A percentile compares a stretch with the other conserved stretches of the same genome.
Conservation (phyloP, 2,329 filamentous ascomycete species). For the Aspergillus novofumigatus region DNA sequence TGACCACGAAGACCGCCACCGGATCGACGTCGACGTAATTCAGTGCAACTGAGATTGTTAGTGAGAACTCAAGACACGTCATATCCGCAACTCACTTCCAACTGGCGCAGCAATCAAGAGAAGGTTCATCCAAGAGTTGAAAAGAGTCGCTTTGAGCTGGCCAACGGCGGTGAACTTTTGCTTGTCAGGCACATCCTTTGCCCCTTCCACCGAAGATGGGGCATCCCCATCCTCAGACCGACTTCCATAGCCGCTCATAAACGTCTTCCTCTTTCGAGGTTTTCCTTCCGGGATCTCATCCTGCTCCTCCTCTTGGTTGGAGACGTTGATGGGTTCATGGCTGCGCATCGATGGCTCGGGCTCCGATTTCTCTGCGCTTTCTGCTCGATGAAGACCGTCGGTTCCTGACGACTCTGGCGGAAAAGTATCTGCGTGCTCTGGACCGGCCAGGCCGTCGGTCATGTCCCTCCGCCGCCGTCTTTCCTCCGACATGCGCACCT, state of each 20-base stretch:
- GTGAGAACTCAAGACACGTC: background rate
- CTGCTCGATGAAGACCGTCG: constrained; percentile 11
- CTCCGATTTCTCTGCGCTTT: constrained; percentile 10
- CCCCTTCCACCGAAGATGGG: constrained; percentile 4
- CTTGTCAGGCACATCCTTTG: constrained; percentile 17
- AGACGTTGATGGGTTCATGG: constrained; percentile 29
- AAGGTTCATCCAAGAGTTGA: constrained; percentile 84
- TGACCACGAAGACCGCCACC: constrained; percentile 74
- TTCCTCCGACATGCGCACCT: constrained; percentile 21
- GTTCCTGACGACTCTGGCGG: constrained; percentile 22
- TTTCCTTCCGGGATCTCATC: constrained; percentile 8
- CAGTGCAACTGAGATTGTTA: constrained; percentile 51
- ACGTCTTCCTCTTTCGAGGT: constrained; percentile 25
- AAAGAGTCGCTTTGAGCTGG: constrained; percentile 61
- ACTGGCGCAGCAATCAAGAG: constrained; percentile 72
- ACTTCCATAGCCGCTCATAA: constrained; percentile 17
- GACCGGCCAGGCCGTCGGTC: constrained; percentile 19
- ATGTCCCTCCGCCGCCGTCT: constrained; percentile 21
- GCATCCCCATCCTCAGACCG: constrained; percentile 10
- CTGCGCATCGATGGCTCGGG: constrained; percentile 25
- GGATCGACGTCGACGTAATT: constrained; percentile 60
- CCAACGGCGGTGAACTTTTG: constrained; percentile 36
- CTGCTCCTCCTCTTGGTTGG: constrained; percentile 14
- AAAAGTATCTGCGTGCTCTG: constrained; percentile 23
- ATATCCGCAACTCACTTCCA: constrained; percentile 48